Percentiles rank a stretch among this genome's conserved stretches.
Evolutionary conservation across 1,284 basidiomycete species (phyloP).

Genomic region (Fomes fomentarius): DNA sequence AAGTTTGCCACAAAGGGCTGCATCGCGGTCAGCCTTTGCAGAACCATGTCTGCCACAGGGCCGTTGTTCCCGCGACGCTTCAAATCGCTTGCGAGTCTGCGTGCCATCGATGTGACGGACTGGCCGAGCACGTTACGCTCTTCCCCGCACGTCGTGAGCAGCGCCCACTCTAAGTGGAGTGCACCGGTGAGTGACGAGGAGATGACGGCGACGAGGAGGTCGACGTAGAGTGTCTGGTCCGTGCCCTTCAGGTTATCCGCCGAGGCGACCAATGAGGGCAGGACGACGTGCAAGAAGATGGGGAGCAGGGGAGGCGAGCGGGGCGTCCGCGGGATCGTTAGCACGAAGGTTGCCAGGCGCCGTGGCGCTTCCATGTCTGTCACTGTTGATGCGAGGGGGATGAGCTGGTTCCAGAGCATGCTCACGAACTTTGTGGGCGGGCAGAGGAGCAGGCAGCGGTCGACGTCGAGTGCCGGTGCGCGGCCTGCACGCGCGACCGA

Average conservation of each 20-base stretch:
- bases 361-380: conserved; percentile 55
- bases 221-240: conserved; percentile 58
- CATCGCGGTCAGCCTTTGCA: conserved; percentile 62
- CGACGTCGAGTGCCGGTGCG: conserved; percentile 63
- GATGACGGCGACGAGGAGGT: conserved; percentile 63
- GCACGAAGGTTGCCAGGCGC: conserved; percentile 64
- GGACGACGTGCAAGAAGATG: conserved; percentile 65
- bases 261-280: conserved; percentile 58
- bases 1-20: conserved; percentile 73
- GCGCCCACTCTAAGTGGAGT: conserved; percentile 69
- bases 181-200: conserved; percentile 66
- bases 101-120: conserved; percentile 61
- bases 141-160: conserved; percentile 55
- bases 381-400: conserved; percentile 12
- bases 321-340: conserved; percentile 56
- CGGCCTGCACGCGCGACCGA: conserved; percentile 58
- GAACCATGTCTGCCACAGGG: conserved; percentile 52
- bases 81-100: conserved; percentile 61
- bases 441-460: conserved; percentile 58
- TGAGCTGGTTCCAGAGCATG: conserved; percentile 38
- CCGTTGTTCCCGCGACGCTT: conserved; percentile 53
- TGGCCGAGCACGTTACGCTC: conserved; percentile 56
- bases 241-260: conserved; percentile 48
- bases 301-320: conserved; percentile 66
- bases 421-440: conserved; percentile 63